These are phyloP conservation scores for Phoma sp. DNA, from an alignment of 2,329 filamentous ascomycete species.

Conservation along the genomic window DNA sequence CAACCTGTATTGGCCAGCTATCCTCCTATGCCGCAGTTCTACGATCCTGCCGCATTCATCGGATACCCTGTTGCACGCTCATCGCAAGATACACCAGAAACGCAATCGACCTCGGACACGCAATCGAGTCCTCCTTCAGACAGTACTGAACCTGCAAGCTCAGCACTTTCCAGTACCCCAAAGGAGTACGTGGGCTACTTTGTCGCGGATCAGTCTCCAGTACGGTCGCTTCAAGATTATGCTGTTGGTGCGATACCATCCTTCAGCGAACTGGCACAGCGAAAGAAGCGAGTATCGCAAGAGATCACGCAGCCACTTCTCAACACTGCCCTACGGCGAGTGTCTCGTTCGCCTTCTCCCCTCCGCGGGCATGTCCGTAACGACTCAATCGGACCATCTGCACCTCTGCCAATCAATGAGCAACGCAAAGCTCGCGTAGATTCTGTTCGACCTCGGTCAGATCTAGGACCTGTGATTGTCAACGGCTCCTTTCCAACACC, in stretches of 20 bases:
- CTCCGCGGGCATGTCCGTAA: slow-evolving; percentile 53
- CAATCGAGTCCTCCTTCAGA: slow-evolving; percentile 31
- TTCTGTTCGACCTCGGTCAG: slow-evolving; percentile 34
- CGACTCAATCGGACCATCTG: slow-evolving; percentile 44
- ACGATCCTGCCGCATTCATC: slow-evolving; percentile 38
- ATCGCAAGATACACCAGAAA: slow-evolving; percentile 36
- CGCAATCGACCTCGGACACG: slow-evolving; percentile 28
- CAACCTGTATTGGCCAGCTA: slow-evolving; percentile 52
- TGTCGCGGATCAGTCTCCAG: slow-evolving; percentile 53
- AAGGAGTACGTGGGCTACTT: slow-evolving; percentile 62
- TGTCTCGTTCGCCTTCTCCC: slow-evolving; percentile 57
- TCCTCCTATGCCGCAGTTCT: slow-evolving; percentile 43
- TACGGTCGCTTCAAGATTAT: slow-evolving; percentile 50
- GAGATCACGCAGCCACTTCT: slow-evolving; percentile 52
- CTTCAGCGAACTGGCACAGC: slow-evolving; percentile 51
- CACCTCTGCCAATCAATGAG: slow-evolving; percentile 18
- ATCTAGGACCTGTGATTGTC: slow-evolving; percentile 48
- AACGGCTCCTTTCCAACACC: slow-evolving; percentile 50
- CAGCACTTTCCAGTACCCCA: slow-evolving; percentile 48
- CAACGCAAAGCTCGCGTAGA: slow-evolving; percentile 40
- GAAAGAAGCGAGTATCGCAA: slow-evolving; percentile 52
- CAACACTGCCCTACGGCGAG: slow-evolving; percentile 44
- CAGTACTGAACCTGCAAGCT: slow-evolving; percentile 28
- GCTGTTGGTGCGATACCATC: slow-evolving; percentile 46
- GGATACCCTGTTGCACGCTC: slow-evolving; percentile 47